A percentile compares a stretch with the other conserved stretches of the same genome.
phyloP scores from a whole-genome alignment of 2,329 filamentous ascomycete genomes.

The Aspergillus sergii region DNA sequence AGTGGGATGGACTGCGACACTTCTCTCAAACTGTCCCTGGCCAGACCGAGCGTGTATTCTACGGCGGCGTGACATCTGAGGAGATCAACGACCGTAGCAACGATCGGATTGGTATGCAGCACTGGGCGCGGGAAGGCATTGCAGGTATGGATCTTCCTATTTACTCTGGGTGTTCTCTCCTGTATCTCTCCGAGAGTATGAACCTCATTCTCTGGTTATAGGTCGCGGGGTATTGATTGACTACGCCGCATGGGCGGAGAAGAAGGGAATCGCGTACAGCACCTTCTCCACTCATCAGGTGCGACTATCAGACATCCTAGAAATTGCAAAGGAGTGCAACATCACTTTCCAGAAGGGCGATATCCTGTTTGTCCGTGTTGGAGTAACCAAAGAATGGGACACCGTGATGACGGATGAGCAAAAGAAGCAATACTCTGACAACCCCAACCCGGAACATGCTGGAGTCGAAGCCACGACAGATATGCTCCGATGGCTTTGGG shows the following conservation, averaged over 20 bases:
- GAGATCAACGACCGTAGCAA: slow-evolving; percentile 51
- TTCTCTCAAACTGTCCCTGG: slow-evolving; percentile 48
- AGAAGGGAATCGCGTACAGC: slow-evolving; percentile 43
- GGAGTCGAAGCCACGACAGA: slow-evolving; percentile 55
- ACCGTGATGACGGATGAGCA: slow-evolving; percentile 38
- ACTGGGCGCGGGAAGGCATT: slow-evolving; percentile 54
- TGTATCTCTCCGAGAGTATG: neutral
- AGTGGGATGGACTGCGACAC: slow-evolving; percentile 57
- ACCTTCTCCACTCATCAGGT: slow-evolving; percentile 47
- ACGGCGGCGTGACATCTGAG: slow-evolving; percentile 50
- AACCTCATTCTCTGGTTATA: slow-evolving; percentile 15
- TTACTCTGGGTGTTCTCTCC: neutral
- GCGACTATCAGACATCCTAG: slow-evolving; percentile 36
- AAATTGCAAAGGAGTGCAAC: slow-evolving; percentile 46
- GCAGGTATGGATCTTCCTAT: slow-evolving; percentile 28
- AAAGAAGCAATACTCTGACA: slow-evolving; percentile 33
- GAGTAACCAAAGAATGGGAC: slow-evolving; percentile 46
- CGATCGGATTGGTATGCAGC: slow-evolving; percentile 51
- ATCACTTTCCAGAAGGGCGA: slow-evolving; percentile 55
- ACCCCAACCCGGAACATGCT: slow-evolving; percentile 46
- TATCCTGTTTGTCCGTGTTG: slow-evolving; percentile 54
- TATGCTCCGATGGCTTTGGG: slow-evolving; percentile 61
- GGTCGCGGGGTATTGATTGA: slow-evolving; percentile 57
- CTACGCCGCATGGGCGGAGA: slow-evolving; percentile 50
- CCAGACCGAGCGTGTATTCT: slow-evolving; percentile 47